Evolutionary conservation across 768 basidiomycete genomes (phyloP), one percentile per base, ranked within the genome.

Genomic region (Imleria badia): DNA sequence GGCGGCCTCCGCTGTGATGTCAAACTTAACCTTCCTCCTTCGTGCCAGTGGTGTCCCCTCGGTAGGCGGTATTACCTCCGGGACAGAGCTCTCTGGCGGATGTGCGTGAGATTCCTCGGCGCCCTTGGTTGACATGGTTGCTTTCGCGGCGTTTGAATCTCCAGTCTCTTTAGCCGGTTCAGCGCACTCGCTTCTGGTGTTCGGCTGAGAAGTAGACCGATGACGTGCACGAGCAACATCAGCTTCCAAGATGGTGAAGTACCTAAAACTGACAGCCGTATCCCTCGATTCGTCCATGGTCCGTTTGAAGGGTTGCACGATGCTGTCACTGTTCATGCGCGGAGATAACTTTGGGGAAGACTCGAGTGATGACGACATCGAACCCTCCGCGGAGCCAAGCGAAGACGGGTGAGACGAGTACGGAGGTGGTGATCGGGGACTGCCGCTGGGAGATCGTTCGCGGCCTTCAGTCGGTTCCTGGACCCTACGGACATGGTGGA

Each of bases 11-110:
- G 84, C 80, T 64, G 85, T 74, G 45, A 86, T 80, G 58, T 90
- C 81, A 61, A 91, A 91, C 10, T 86, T 88, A 30, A 91, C 86
- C 67, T 83, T 87, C 56, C 82, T 76, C 68, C 77, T 73, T 75
- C 74, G 87, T 74, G n/a, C n/a, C n/a, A n/a, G n/a, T n/a, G 65
- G 52, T 50, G 66, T 54, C 72, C 70, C 61, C 63, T 67, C 53
- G 60, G 68, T 53, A 68, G 72, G 49, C 44, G 64, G 48, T 58
- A 62, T 52, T 52, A n/a, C 59, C 60, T 68, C 40, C 33, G 48
- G 58, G 58, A 60, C 64, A 42, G 52, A 22, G 39, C 59, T 60
- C 63, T 59, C 51, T 52, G 55, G 41, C 55, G 48, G 55, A 60
- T 53, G 60, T 35, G 40, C 47, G 30, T 29, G 55, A 15, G 6